A percentile compares a stretch with the other conserved stretches of the same genome.
Evolutionary conservation across 805 yeast genomes (phyloP).

Genomic region (Priceomyces carsonii): DNA sequence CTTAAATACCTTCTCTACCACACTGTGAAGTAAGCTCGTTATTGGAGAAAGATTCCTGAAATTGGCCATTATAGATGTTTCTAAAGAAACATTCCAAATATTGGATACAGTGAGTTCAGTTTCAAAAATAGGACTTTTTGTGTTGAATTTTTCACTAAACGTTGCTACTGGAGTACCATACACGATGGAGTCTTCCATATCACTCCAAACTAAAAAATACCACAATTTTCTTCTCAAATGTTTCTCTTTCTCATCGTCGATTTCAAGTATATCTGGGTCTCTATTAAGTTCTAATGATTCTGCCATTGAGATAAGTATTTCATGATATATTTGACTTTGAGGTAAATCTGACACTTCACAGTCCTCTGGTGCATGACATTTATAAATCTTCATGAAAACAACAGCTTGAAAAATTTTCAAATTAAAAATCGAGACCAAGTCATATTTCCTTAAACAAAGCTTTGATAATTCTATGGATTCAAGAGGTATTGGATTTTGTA

Average conservation of each 20-base stretch:
- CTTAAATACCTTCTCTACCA: conserved; percentile 1
- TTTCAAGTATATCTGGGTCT: conserved; percentile 41
- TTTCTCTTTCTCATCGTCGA: conserved; percentile 1
- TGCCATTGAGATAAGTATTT: conserved; percentile 41
- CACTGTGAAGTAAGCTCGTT: background rate
- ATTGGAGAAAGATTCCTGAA: background rate
- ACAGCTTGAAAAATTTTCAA: conserved; percentile 56
- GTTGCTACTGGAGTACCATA: conserved; percentile 3
- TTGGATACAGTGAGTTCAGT: background rate
- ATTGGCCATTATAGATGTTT: background rate
- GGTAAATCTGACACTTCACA: no score
- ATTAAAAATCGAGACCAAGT: conserved; percentile 18
- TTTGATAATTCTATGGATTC: conserved; percentile 12
- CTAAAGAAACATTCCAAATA: background rate
- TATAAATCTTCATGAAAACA: conserved; percentile 55
- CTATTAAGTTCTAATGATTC: conserved; percentile 46
- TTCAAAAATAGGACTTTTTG: background rate
- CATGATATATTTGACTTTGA: background rate
- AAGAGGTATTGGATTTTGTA: conserved; percentile 4
- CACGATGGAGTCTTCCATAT: conserved; percentile 3
- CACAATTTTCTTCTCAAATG: conserved; percentile 7
- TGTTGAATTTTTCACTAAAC: conserved; percentile 1
- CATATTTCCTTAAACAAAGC: conserved; percentile 47
- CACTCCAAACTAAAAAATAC: conserved; percentile 3
- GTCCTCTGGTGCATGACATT: conserved; percentile 16